Base-by-base conservation (phyloP, 176 grass and related monocot genomes). In the Canna indica region DNA sequence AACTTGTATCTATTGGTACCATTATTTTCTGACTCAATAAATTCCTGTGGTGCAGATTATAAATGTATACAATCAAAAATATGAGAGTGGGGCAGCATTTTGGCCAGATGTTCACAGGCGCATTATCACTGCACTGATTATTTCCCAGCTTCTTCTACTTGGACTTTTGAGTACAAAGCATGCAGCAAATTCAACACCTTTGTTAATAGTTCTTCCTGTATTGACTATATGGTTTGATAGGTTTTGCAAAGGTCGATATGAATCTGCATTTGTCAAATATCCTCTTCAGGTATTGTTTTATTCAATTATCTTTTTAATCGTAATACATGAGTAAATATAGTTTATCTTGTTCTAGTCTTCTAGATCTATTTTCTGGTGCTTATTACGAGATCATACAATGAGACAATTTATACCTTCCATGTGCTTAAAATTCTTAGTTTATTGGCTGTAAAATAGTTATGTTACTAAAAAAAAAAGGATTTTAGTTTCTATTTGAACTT, bases 261-360 rank as follows among this genome's bases (percentile, higher is more conserved):
- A 71, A 54, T 16, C 69, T 71, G 69, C 69, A 33, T 71, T 71
- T 34, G 69, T 71, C n/a, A 71, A 33, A 71, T 71, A 71, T 53
- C 69, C 69, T 35, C 69, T 71, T 71, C 69, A 71, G 69, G 69
- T 71, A 71, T 34, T 34, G 28, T 38, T 65, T 30, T 10, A 65
- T 65, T 0, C 3, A 13, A 11, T 44, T 44, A 11, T 8, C 41
- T 44, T n/a, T n/a, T n/a, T n/a, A n/a, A n/a, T n/a, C 1, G 13
- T 44, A 1, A 44, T 44, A 44, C 41, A 44, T 11, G 7, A 44
- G 5, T 44, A 11, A 2, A n/a, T n/a, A n/a, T n/a, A n/a, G n/a
- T n/a, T n/a, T n/a, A n/a, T n/a, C n/a, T n/a, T n/a, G n/a, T n/a
- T n/a, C n/a, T n/a, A n/a, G n/a, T n/a, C n/a, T n/a, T n/a, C n/a